These are phyloP conservation scores for Populus euphratica DNA, from an alignment of 345 rosid genomes.

Conservation along the genomic window DNA sequence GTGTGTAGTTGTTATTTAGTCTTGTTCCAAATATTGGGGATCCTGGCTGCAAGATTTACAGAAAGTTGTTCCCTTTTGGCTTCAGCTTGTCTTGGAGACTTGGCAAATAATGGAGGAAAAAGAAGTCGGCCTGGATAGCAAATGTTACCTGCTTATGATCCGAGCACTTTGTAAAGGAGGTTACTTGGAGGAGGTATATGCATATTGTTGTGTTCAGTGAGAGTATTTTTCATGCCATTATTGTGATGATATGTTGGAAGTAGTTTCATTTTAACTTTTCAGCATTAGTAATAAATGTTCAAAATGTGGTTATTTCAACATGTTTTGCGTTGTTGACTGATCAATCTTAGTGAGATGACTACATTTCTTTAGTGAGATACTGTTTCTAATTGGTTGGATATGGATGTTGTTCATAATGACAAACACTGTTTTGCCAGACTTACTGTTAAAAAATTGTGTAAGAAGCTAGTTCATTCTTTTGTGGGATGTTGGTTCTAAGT, in stretches of 20 bases:
- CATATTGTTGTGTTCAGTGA: neutral
- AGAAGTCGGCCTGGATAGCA: constrained; percentile 39
- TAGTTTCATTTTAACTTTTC: neutral
- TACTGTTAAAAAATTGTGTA: neutral
- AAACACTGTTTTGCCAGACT: neutral
- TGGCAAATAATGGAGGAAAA: constrained; percentile 64
- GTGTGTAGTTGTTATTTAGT: no score
- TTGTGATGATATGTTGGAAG: neutral
- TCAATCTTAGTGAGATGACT: neutral
- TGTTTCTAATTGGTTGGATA: neutral
- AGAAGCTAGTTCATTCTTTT: constrained; percentile 10
- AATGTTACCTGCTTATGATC: constrained; percentile 49
- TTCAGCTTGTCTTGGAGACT: constrained; percentile 87
- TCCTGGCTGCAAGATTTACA: no score
- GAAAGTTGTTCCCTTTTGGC: constrained; percentile 16
- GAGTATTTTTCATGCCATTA: neutral
- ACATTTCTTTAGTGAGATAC: neutral
- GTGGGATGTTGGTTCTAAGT: neutral
- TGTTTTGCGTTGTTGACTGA: constrained; percentile 2
- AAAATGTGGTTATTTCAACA: neutral
- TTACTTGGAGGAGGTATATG: constrained; percentile 66
- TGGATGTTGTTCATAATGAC: constrained; percentile 1
- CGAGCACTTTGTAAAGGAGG: constrained; percentile 78
- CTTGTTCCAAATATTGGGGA: no score
- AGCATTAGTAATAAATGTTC: neutral